Percentiles rank a stretch among this genome's conserved stretches.
These are phyloP conservation scores for Hyaloscypha hepaticicola DNA, from an alignment of 495 filamentous ascomycete species.

Conservation along the genomic window DNA sequence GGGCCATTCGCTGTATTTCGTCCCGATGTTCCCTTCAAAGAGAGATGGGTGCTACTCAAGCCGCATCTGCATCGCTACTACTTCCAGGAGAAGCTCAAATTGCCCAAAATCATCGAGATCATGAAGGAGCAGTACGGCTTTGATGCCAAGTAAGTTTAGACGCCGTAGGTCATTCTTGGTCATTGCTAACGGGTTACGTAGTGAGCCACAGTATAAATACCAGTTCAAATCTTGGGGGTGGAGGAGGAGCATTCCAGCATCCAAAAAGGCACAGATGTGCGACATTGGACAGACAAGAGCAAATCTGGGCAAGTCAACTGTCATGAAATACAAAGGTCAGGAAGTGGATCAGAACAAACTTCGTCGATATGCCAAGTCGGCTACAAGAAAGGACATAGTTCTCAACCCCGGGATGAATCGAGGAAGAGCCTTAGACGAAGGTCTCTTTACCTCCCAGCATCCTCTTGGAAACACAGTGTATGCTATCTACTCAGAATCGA, in stretches of 20 bases:
- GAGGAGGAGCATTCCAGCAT: not conserved
- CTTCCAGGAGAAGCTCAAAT: not conserved
- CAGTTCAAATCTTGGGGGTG: not conserved
- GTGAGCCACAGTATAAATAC: constrained; percentile 3
- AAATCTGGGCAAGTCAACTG: not conserved
- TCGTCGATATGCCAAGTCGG: not conserved
- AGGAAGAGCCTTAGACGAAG: not conserved
- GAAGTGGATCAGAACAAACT: not conserved
- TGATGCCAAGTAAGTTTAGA: not conserved
- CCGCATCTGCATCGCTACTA: not conserved
- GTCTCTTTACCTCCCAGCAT: not conserved
- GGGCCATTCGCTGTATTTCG: not conserved
- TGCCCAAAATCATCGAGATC: not conserved
- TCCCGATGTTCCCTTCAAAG: not conserved
- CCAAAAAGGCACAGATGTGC: not conserved
- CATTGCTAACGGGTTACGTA: not conserved
- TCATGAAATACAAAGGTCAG: not conserved
- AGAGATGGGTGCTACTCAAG: not conserved
- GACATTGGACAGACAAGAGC: not conserved
- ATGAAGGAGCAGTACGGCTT: not conserved
- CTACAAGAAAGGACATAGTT: not conserved
- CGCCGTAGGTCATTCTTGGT: not conserved
- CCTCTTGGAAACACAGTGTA: not conserved
- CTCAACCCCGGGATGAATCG: not conserved
- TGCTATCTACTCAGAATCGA: not conserved